Percentiles rank a stretch among this genome's conserved stretches.
phyloP scores from a whole-genome alignment of 805 yeast species.

The Kodamaea laetipori region DNA sequence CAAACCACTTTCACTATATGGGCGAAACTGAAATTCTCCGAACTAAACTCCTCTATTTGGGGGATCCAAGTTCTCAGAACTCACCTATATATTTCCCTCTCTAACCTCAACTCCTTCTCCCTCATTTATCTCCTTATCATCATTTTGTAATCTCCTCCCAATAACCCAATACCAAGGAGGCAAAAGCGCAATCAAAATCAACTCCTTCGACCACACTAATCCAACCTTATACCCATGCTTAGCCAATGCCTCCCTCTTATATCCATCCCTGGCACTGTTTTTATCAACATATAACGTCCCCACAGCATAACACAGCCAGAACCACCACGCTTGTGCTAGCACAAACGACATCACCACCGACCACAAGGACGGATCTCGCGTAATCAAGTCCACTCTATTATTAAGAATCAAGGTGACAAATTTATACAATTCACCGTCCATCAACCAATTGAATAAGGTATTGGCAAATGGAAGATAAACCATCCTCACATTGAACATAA shows the following conservation, averaged over 20 bases:
- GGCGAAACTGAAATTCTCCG: too few species aligned
- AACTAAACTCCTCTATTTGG: too few species aligned
- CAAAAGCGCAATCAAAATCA: slow-evolving; percentile 19
- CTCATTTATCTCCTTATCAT: background rate
- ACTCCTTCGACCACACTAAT: slow-evolving; percentile 15
- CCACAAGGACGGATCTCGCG: slow-evolving; percentile 29
- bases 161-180: slow-evolving; percentile 41
- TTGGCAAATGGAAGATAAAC: slow-evolving; percentile 28
- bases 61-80: too few species aligned
- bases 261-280: slow-evolving; percentile 10
- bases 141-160: background rate
- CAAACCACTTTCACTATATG: too few species aligned
- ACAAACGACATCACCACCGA: slow-evolving; percentile 13
- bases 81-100: too few species aligned
- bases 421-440: background rate
- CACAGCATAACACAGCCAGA: slow-evolving; percentile 21
- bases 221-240: slow-evolving; percentile 16
- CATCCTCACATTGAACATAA: slow-evolving; percentile 43
- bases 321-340: slow-evolving; percentile 41
- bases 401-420: background rate
- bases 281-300: slow-evolving; percentile 20
- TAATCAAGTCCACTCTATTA: slow-evolving; percentile 13
- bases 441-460: background rate
- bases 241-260: slow-evolving; percentile 18
- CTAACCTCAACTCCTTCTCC: background rate